Percentiles rank a stretch among this genome's conserved stretches.
Conservation (phyloP, 805 yeast genomes). For the Sugiyamaella floridensis region DNA sequence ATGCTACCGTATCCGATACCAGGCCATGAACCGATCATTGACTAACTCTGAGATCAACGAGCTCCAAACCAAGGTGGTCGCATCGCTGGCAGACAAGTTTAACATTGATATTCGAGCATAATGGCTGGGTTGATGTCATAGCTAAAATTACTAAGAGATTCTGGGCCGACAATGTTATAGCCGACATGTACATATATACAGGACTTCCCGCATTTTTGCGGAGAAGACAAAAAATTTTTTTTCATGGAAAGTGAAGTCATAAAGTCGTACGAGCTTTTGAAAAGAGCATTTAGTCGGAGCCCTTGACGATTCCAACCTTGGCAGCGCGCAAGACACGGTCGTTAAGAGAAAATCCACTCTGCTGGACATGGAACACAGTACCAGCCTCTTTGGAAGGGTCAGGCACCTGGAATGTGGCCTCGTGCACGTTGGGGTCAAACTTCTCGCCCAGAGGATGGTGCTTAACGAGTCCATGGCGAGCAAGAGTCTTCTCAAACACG, state of each 20-base stretch:
- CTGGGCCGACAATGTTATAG: background rate
- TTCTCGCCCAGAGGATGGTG: slow-evolving; percentile 76
- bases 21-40: slow-evolving; percentile 89
- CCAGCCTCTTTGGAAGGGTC: slow-evolving; percentile 88
- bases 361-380: slow-evolving; percentile 88
- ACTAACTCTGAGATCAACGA: slow-evolving; percentile 78
- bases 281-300: slow-evolving; percentile 27
- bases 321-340: slow-evolving; percentile 90
- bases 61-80: slow-evolving; percentile 60
- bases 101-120: slow-evolving; percentile 49
- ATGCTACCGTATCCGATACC: slow-evolving; percentile 87
- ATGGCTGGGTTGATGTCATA: background rate
- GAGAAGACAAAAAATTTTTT: background rate
- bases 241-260: background rate
- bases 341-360: slow-evolving; percentile 78
- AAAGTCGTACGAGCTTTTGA: background rate
- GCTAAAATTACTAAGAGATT: background rate
- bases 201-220: background rate
- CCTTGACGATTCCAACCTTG: slow-evolving; percentile 88
- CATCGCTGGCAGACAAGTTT: slow-evolving; percentile 44
- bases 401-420: slow-evolving; percentile 84
- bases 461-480: slow-evolving; percentile 71
- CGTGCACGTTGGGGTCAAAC: slow-evolving; percentile 88
- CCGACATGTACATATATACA: slow-evolving; percentile 7
- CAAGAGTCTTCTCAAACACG: slow-evolving; percentile 76